Evolutionary conservation across 805 yeast genomes (phyloP), one percentile per base, ranked within the genome.

Genomic region (Sugiyamaella smithiae): DNA sequence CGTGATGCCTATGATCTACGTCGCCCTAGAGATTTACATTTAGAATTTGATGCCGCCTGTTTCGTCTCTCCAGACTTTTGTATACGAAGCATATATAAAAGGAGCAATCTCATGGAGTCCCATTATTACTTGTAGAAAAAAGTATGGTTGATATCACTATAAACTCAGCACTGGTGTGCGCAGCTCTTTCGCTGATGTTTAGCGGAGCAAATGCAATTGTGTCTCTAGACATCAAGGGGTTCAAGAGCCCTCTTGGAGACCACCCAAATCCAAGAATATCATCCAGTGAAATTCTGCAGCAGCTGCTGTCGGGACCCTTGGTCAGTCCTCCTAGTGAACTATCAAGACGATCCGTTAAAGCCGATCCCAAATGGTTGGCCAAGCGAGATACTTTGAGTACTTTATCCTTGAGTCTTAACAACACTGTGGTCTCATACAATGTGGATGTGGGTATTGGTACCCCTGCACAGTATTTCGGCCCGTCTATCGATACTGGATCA

Each of bases 401-500:
- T 16, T n/a, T 33, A 2, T 23, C 25, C 19, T 58, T 60, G 22
- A 48, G 50, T 6, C 47, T 64, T n/a, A 52, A 52, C 19, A 64
- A 64, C 55, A 56, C 61, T 48, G 58, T 63, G 38, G 57, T 51
- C 51, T 61, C 45, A 49, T 65, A 65, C 45, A 48, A 56, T 16
- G 56, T 67, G 5, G 54, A 61, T 25, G 57, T 65, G n/a, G 46
- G 60, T 14, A 48, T 85, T 12, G 90, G 91, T 4, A 76, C 87
- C 0, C 75, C 81, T 1, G 59, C 70, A 0, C 83, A 82, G 57
- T 62, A 68, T 11, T 68, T 83, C 3, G 69, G 68, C 4, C 78
- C 82, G 4, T 63, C 80, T 38, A 61, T 83, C 14, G 89, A 84
- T 59, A 83, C 88, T 1, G 89, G 88, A 2, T 82, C 88, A 0